Base-by-base conservation (phyloP, 2,329 filamentous ascomycete genomes). In the Scedosporium dehoogii region DNA sequence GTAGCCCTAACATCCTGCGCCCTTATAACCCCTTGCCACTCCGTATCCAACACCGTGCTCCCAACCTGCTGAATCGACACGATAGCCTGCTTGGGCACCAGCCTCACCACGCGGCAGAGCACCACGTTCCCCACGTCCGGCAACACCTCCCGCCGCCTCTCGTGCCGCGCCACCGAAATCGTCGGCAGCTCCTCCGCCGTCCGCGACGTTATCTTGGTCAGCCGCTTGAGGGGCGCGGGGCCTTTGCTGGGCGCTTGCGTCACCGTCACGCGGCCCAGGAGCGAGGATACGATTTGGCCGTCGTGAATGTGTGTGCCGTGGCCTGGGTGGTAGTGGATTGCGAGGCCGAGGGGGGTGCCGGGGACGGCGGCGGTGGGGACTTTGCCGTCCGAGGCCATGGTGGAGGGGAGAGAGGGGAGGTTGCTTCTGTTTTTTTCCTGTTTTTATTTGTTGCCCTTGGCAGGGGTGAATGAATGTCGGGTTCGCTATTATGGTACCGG, bases 1-100 rank as follows among this genome's bases (percentile, higher is more conserved):
- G 94, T 96, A 3, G 92, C 91, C 62, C 94, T 83, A 41, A 99
- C 91, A 72, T 99, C 94, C 76, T 97, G 93, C 65, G 88, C 85
- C 18, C 92, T 84, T 64, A 96, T 92, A 65, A 96, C 78, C 4
- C 90, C 92, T 75, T 91, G 88, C 83, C 92, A 96, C 68, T 92
- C 88, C 59, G 91, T 89, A 67, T 89, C 83, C 65, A 90, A 79
- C 48, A 90, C 87, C 10, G 82, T 83, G 69, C 87, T 81, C 63
- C 89, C 85, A 27, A 97, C 88, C 64, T 93, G 88, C 64, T 96
- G 82, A 68, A 97, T 97, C 23, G 89, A 88, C 61, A 96, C 87
- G 27, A 88, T 89, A 5, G 91, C 92, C 77, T 96, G 92, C 65
- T 89, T 86, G 57, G 90, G 88, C 73, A 90, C 88, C 63, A 97